Percentiles rank a stretch among this genome's conserved stretches.
These are phyloP conservation scores for Alternaria novae-zelandiae DNA, from an alignment of 2,329 filamentous ascomycete species.

Conservation along the genomic window DNA sequence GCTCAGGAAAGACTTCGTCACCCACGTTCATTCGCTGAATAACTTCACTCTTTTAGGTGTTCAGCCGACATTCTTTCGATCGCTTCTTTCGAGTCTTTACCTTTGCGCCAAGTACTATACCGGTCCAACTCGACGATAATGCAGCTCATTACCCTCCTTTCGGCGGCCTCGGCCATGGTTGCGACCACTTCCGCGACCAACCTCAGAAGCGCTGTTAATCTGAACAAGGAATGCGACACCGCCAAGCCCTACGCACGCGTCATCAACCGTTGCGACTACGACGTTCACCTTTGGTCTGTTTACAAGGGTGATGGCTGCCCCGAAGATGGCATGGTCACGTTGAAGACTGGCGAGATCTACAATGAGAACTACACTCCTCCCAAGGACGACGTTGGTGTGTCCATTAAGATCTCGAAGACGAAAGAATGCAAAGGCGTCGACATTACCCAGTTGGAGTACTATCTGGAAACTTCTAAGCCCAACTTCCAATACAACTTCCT, in stretches of 20 bases:
- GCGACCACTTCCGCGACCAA: constrained; percentile 32
- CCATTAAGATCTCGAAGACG: constrained; percentile 50
- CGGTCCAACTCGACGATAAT: constrained; percentile 33
- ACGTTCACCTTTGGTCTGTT: constrained; percentile 49
- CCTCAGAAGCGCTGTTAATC: constrained; percentile 10
- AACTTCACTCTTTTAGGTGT: constrained; percentile 51
- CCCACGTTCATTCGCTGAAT: constrained; percentile 47
- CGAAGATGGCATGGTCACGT: constrained; percentile 22
- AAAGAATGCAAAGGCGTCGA: constrained; percentile 35
- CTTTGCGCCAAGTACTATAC: constrained; percentile 16
- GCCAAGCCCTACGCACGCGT: constrained; percentile 33
- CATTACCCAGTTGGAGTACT: constrained; percentile 49
- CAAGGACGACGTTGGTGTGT: constrained; percentile 32
- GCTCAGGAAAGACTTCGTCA: constrained; percentile 48
- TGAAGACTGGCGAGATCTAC: constrained; percentile 30
- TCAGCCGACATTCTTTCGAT: constrained; percentile 46
- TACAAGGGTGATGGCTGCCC: constrained; percentile 38
- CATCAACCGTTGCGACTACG: constrained; percentile 48
- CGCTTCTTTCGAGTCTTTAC: constrained; percentile 27
- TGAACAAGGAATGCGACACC: constrained; percentile 23
- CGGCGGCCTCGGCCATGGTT: constrained; percentile 40
- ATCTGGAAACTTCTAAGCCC: too few relatives aligned
- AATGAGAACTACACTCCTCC: too few relatives aligned
- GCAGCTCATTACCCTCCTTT: constrained; percentile 41
- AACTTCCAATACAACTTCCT: constrained; percentile 38